Percentiles rank a stretch among this genome's conserved stretches.
Evolutionary conservation across 192 early-diverging fungal species (phyloP).

Genomic region (Coemansia pectinata): DNA sequence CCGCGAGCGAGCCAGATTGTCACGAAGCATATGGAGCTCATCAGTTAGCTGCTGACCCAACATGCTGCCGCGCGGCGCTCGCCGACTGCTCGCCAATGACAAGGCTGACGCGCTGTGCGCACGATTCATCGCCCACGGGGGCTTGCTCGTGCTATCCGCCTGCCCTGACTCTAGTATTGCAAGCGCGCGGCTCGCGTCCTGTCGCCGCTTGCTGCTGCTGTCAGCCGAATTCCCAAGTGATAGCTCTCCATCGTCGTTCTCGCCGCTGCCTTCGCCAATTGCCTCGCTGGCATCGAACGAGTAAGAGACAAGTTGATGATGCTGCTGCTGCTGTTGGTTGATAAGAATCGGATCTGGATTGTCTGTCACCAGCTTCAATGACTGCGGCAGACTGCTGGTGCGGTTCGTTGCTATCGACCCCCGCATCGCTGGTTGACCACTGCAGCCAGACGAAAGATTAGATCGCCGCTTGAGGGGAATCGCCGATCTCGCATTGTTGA

Average conservation of each 20-base stretch:
- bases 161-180: neutral
- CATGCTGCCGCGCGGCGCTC: constrained; percentile 42
- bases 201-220: constrained; percentile 2
- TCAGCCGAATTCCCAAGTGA: neutral
- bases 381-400: neutral
- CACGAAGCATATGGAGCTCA: constrained; percentile 40
- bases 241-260: constrained; percentile 1
- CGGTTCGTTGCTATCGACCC: neutral
- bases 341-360: neutral
- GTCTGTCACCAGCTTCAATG: neutral
- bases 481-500: neutral
- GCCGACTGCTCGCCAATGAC: constrained; percentile 26
- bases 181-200: neutral
- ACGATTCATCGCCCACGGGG: constrained; percentile 34
- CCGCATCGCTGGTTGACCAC: neutral
- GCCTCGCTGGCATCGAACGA: neutral
- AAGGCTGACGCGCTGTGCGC: constrained; percentile 34
- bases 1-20: constrained; percentile 33
- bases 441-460: constrained; percentile 12
- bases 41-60: constrained; percentile 55
- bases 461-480: constrained; percentile 22
- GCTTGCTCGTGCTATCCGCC: neutral
- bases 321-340: neutral
- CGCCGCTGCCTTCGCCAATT: neutral
- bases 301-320: neutral